A percentile compares a stretch with the other conserved stretches of the same genome.
phyloP scores from a whole-genome alignment of 2,329 filamentous ascomycete species.

The Cryphonectria radicalis region DNA sequence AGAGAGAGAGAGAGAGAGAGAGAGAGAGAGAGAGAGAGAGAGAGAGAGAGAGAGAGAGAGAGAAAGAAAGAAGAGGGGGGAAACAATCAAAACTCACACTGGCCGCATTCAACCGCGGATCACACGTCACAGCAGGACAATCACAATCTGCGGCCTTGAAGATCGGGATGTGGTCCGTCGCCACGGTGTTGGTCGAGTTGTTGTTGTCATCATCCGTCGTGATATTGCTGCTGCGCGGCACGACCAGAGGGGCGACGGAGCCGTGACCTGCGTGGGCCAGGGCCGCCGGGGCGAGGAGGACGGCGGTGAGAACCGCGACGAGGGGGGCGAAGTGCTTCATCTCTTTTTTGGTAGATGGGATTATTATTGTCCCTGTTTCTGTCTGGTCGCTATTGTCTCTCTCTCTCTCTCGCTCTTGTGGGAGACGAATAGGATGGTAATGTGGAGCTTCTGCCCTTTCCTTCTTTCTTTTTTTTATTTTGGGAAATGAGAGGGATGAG shows the following conservation, averaged over 20 bases:
- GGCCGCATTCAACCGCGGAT: conserved; percentile 29
- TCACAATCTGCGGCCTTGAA: conserved; percentile 29
- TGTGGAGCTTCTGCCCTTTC: neutral
- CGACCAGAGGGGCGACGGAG: neutral
- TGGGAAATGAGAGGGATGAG: neutral
- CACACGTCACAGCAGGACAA: conserved; percentile 28
- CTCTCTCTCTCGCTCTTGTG: neutral
- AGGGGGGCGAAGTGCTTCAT: conserved; percentile 20
- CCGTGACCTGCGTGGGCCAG: conserved; percentile 20
- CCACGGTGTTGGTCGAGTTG: conserved; percentile 23
- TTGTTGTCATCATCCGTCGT: conserved; percentile 3
- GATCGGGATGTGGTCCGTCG: conserved; percentile 26
- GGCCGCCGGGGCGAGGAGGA: neutral
- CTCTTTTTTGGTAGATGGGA: neutral
- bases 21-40: too few relatives aligned
- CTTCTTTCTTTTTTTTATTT: neutral
- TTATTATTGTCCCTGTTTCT: neutral
- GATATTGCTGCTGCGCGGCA: neutral
- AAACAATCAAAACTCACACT: conserved; percentile 27
- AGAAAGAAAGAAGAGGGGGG: neutral
- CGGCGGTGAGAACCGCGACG: conserved; percentile 10
- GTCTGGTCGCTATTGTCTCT: neutral
- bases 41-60: neutral
- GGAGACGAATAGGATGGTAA: too few relatives aligned
- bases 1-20: too few relatives aligned